Percentiles rank a stretch among this genome's conserved stretches.
phyloP scores from a whole-genome alignment of 1,284 basidiomycete genomes.

The Melampsora americana region DNA sequence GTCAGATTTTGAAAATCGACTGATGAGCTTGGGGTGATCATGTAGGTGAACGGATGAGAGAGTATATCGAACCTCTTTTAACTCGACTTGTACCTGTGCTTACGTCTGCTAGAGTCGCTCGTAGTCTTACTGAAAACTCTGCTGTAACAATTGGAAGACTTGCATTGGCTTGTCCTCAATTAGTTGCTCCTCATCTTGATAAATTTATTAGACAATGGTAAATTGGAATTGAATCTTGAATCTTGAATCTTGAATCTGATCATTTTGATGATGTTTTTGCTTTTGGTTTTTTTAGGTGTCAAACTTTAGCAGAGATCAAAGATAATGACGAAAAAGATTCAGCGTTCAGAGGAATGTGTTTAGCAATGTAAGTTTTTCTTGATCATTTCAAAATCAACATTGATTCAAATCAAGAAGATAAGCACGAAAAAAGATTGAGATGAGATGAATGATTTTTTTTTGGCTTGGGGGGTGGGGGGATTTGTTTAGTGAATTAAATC shows the following conservation, averaged over 20 bases:
- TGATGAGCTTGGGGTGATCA: not conserved
- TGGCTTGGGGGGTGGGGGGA: constrained; percentile 3
- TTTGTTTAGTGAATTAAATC: constrained; percentile 56
- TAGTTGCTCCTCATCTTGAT: constrained; percentile 83
- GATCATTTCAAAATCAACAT: not conserved
- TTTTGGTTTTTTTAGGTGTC: constrained; percentile 60
- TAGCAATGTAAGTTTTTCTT: constrained; percentile 71
- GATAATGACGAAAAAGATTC: constrained; percentile 99
- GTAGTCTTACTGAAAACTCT: constrained; percentile 93
- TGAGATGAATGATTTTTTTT: constrained; percentile 14
- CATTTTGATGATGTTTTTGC: not conserved
- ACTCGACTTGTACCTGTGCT: constrained; percentile 87
- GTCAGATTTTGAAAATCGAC: not conserved
- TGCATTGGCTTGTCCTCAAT: constrained; percentile 80
- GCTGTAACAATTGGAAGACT: constrained; percentile 98
- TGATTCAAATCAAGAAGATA: not conserved
- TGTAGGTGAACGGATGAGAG: constrained; percentile 77
- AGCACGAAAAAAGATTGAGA: not conserved
- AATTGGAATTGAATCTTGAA: constrained; percentile 17
- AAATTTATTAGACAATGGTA: constrained; percentile 89
- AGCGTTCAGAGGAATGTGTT: constrained; percentile 96
- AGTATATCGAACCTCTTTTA: constrained; percentile 82
- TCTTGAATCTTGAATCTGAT: not conserved
- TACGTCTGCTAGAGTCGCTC: constrained; percentile 80
- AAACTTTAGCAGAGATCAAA: constrained; percentile 94